These are phyloP conservation scores for Buddleja alternifolia DNA, from an alignment of 257 asterid genomes.

Conservation along the genomic window DNA sequence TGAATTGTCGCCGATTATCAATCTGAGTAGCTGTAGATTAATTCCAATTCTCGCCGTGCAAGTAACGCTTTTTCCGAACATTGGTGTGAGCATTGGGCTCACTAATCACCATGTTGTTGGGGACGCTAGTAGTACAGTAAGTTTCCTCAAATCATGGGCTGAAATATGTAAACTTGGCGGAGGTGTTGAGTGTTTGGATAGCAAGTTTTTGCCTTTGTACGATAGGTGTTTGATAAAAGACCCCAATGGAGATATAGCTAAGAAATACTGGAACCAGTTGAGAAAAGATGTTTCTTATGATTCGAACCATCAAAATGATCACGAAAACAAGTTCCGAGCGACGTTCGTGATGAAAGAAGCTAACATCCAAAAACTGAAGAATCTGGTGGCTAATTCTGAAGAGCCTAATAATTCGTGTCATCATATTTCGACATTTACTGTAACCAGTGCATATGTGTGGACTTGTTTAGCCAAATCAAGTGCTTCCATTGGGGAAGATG, in stretches of 20 bases:
- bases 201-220: not conserved
- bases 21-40: not conserved
- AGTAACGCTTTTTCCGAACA: constrained; percentile 30
- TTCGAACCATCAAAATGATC: not conserved
- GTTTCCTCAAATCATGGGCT: constrained; percentile 25
- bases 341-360: constrained; percentile 10
- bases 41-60: constrained; percentile 26
- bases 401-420: not conserved
- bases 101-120: constrained; percentile 24
- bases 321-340: not conserved
- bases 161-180: not conserved
- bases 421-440: constrained; percentile 13
- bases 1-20: not conserved
- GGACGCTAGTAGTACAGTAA: constrained; percentile 24
- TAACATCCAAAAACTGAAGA: constrained; percentile 1
- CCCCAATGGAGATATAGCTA: not conserved
- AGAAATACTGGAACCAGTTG: not conserved
- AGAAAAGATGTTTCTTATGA: not conserved
- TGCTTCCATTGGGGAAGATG: not conserved
- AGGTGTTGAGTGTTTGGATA: not conserved
- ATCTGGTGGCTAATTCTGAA: not conserved
- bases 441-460: constrained; percentile 16
- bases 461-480: constrained; percentile 19
- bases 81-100: constrained; percentile 26
- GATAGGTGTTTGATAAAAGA: constrained; percentile 22